Evolutionary conservation across 140 eudicot genomes (phyloP).

Genomic region (Ambrosia hybrid): DNA sequence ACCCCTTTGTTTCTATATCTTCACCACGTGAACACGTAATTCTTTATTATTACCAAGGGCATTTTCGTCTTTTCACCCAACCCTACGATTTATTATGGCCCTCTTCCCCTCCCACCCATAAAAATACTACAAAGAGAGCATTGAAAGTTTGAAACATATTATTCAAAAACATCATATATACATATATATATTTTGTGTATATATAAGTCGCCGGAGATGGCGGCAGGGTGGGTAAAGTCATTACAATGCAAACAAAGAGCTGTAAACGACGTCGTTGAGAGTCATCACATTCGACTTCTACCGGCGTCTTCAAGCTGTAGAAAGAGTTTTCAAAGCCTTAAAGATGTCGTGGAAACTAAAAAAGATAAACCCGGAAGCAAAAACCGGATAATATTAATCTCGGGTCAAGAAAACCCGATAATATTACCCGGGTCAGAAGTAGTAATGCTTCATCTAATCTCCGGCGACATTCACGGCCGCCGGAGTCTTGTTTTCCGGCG

Average conservation of each 20-base stretch:
- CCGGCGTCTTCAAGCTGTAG: conserved; percentile 62
- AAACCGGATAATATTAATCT: conserved; percentile 9
- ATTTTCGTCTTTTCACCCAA: conserved; percentile 18
- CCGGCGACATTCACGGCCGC: conserved; percentile 36
- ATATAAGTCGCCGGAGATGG: conserved; percentile 41
- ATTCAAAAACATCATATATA: background rate
- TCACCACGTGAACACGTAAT: conserved; percentile 46
- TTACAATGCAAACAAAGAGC: conserved; percentile 87
- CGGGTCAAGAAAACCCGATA: conserved; percentile 45
- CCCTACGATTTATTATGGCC: conserved; percentile 38
- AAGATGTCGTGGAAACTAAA: conserved; percentile 52
- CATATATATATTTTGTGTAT: conserved; percentile 12
- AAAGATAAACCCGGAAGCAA: conserved; percentile 27
- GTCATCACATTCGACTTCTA: conserved; percentile 43
- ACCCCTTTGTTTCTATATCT: conserved; percentile 22
- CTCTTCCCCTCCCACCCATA: conserved; percentile 26
- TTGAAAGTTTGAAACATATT: conserved; percentile 1
- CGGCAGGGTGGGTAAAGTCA: conserved; percentile 87
- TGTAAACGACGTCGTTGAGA: conserved; percentile 66
- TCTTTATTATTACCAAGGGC: conserved; percentile 9
- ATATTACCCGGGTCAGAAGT: conserved; percentile 25
- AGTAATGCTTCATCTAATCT: conserved; percentile 19
- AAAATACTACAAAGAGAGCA: conserved; percentile 23
- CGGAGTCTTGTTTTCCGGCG: conserved; percentile 56
- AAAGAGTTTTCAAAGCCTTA: conserved; percentile 55